phyloP scores from a whole-genome alignment of 1,139 yeast genomes.

The Saccharomyces hybrid region DNA sequence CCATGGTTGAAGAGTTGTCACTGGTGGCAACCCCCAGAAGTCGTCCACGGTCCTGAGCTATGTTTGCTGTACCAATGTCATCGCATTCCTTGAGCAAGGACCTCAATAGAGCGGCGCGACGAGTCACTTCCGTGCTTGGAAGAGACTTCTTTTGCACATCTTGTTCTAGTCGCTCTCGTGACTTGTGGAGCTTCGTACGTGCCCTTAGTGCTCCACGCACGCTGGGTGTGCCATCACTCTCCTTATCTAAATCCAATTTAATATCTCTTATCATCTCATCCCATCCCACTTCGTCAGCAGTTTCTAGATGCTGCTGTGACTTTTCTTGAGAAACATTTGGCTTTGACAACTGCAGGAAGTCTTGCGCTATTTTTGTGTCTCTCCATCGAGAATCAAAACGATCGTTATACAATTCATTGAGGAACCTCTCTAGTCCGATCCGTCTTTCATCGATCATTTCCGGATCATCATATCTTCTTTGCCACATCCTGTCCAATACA shows the following conservation, averaged over 20 bases:
- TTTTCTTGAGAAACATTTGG: slow-evolving; percentile 12
- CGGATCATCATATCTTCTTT: slow-evolving; percentile 15
- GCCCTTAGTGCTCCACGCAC: background rate
- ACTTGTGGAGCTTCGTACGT: background rate
- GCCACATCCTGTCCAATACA: slow-evolving; percentile 11
- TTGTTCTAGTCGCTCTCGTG: background rate
- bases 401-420: slow-evolving; percentile 43
- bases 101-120: background rate
- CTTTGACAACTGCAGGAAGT: slow-evolving; percentile 34
- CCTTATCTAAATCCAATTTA: slow-evolving; percentile 9
- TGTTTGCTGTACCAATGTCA: background rate
- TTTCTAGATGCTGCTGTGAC: background rate
- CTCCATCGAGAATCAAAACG: slow-evolving; percentile 37
- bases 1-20: background rate
- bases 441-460: slow-evolving; percentile 44
- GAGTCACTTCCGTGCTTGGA: background rate
- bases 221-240: slow-evolving; percentile 8
- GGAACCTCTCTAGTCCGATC: slow-evolving; percentile 40
- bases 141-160: background rate
- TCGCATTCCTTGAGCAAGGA: background rate
- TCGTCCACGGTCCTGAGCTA: background rate
- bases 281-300: background rate
- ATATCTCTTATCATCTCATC: slow-evolving; percentile 12
- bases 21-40: background rate
- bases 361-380: slow-evolving; percentile 31